Percentiles rank a stretch among this genome's conserved stretches.
Evolutionary conservation across 1,139 yeast species (phyloP).

Genomic region (Yamadazyma spencermartinsiae): DNA sequence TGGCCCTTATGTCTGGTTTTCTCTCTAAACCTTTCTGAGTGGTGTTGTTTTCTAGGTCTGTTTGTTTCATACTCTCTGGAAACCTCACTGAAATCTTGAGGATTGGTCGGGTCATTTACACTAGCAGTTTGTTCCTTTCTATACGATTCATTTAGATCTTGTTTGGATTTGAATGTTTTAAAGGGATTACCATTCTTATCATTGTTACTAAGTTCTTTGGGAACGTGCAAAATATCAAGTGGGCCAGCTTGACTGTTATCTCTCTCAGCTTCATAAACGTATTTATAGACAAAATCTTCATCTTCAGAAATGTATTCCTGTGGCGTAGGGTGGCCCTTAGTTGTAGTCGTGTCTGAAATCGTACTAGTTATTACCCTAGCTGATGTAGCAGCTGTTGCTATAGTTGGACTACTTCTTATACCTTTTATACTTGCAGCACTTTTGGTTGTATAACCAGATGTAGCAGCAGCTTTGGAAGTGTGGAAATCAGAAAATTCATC

Average conservation of each 20-base stretch:
- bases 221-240: conserved; percentile 5
- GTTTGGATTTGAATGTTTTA: conserved; percentile 15
- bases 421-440: too few species aligned
- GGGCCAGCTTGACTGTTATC: conserved; percentile 7
- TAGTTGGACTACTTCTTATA: neutral
- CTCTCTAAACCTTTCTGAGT: neutral
- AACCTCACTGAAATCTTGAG: neutral
- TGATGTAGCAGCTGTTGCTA: too few species aligned
- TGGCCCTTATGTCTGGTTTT: too few species aligned
- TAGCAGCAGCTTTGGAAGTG: too few species aligned
- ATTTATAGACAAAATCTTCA: conserved; percentile 6
- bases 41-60: conserved; percentile 1
- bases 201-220: neutral
- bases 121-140: conserved; percentile 10
- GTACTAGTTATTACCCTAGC: too few species aligned
- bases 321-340: neutral
- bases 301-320: neutral
- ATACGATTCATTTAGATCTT: conserved; percentile 14
- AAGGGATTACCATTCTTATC: conserved; percentile 12
- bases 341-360: neutral
- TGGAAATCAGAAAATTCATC: too few species aligned
- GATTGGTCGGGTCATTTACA: too few species aligned
- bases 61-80: neutral
- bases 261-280: conserved; percentile 9
- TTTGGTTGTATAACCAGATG: too few species aligned